Conservation (phyloP, 2,329 filamentous ascomycete genomes). For the Capronia americana region DNA sequence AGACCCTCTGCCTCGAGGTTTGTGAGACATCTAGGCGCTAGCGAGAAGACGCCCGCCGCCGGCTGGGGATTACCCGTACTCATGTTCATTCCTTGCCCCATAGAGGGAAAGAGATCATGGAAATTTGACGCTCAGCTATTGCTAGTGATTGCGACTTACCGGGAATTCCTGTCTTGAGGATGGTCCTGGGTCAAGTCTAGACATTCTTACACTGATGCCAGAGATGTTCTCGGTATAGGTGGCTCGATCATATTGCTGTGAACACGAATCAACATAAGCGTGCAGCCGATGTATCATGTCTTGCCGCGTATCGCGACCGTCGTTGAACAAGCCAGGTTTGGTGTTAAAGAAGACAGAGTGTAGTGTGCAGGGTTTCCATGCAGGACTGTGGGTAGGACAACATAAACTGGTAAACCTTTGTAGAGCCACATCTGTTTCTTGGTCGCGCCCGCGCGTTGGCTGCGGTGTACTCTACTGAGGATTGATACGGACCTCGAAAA, state of each 20-base stretch:
- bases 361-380: not conserved
- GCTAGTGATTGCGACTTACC: not conserved
- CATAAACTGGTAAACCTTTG: not conserved
- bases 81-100: not conserved
- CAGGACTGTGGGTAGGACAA: not conserved
- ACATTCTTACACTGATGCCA: not conserved
- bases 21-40: not conserved
- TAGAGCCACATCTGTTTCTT: not conserved
- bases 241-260: not conserved
- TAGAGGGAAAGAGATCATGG: not conserved
- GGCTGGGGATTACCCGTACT: not conserved
- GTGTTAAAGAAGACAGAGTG: not conserved
- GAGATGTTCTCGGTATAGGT: not conserved
- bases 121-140: not conserved
- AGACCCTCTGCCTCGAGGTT: not conserved
- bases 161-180: not conserved
- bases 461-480: not conserved
- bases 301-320: not conserved
- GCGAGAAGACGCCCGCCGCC: not conserved
- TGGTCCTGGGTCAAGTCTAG: not conserved
- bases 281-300: not conserved
- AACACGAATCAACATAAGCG: not conserved
- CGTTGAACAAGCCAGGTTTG: not conserved
- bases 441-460: not conserved
- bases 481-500: not conserved